Evolutionary conservation across 257 asterid genomes (phyloP), one percentile per base, ranked within the genome.

Genomic region (Penstemon barbatus): DNA sequence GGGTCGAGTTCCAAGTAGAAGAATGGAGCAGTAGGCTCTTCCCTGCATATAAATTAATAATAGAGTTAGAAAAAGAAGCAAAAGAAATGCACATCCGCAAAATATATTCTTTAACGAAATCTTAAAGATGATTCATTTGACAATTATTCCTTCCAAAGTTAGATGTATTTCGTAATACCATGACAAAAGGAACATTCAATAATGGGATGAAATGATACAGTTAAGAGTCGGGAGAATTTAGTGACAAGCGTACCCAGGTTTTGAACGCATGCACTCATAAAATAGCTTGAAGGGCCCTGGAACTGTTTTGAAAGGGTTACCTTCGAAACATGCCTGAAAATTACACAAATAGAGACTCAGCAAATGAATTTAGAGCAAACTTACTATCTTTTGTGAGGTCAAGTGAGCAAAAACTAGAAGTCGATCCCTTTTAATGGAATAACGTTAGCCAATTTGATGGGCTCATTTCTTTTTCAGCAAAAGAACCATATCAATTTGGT

Each of bases 221-320:
- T 36, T 36, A 33, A 4, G 38, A 61, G 19, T 7, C 51, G 40
- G 38, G 53, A 57, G 52, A 66, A 53, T 12, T 57, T 25, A 7
- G 52, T 0, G 42, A 9, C 8, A 13, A 68, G 61, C 81, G 5
- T 87, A 93, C 99, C 99, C 99, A 33, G 95, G 97, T 68, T 89
- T 89, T 8, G 99, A 89, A 36, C 92, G 89, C 99, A 94, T 94
- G 83, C 99, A 94, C 81, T 57, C 83, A 82, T 84, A 86, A 68
- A 94, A 94, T 39, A 91, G 85, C 89, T 87, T 94, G 86, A 85
- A 94, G 63, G 99, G 99, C 49, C 96, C 97, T 8, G 97, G 99
- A 75, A 94, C 76, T 50, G 99, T 94, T 80, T 85, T 94, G 73
- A 94, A 94, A 50, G 99, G 97, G 64, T 94, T 94, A 60, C 99